A percentile compares a stretch with the other conserved stretches of the same genome.
phyloP scores from a whole-genome alignment of 257 asterid genomes.

The Hygrophila difformis region DNA sequence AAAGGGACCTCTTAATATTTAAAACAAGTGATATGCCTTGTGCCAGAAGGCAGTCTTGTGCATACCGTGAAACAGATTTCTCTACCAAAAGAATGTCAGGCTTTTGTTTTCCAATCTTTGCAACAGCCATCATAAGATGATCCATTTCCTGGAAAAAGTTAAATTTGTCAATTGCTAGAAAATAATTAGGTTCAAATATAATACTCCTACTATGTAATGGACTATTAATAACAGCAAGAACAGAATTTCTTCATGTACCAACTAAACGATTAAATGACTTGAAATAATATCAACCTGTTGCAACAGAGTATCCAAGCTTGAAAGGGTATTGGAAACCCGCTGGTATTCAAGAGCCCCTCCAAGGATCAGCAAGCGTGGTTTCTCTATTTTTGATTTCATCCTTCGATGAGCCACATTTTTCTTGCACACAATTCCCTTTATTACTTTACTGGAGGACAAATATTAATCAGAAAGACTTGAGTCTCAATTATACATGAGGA shows the following conservation, averaged over 20 bases:
- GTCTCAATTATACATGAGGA: slow-evolving; percentile 6
- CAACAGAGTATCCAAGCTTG: slow-evolving; percentile 89
- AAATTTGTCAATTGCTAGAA: slow-evolving; percentile 13
- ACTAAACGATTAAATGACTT: neutral
- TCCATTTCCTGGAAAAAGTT: slow-evolving; percentile 75
- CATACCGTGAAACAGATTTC: slow-evolving; percentile 93
- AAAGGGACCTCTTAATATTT: slow-evolving; percentile 74
- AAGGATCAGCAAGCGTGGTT: slow-evolving; percentile 77
- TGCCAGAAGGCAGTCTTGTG: slow-evolving; percentile 90
- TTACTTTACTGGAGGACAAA: slow-evolving; percentile 48
- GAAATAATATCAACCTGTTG: slow-evolving; percentile 62
- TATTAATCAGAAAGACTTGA: slow-evolving; percentile 14
- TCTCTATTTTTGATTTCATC: slow-evolving; percentile 85
- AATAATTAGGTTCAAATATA: slow-evolving; percentile 7
- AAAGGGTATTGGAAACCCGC: slow-evolving; percentile 80
- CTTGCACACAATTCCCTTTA: slow-evolving; percentile 91
- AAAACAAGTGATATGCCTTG: slow-evolving; percentile 85
- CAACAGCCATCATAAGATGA: slow-evolving; percentile 98
- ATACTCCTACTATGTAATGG: too few species aligned
- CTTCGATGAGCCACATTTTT: slow-evolving; percentile 93
- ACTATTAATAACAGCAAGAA: too few species aligned
- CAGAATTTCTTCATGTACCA: neutral
- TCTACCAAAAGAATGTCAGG: slow-evolving; percentile 94
- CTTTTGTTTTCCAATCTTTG: slow-evolving; percentile 74
- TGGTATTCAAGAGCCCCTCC: slow-evolving; percentile 98